These are phyloP conservation scores for Ascobolus immersus DNA, from an alignment of 495 filamentous ascomycete species.

Conservation along the genomic window DNA sequence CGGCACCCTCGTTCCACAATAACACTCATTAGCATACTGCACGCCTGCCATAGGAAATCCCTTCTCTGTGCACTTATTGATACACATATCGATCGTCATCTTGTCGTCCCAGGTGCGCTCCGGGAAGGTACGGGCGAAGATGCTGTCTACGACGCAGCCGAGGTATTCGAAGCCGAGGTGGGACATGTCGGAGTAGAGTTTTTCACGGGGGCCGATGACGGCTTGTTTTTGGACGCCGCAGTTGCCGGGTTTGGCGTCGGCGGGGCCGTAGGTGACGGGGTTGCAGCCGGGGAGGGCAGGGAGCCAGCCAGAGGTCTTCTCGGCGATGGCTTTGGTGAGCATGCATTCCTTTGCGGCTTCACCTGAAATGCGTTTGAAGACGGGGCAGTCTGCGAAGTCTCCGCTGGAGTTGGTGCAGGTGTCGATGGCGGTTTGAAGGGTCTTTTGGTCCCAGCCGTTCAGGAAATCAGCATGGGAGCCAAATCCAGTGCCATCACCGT, in stretches of 20 bases:
- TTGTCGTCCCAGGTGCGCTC: conserved; percentile 20
- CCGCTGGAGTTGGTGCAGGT: conserved; percentile 17
- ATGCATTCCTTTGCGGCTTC: conserved; percentile 8
- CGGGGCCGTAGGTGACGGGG: conserved; percentile 15
- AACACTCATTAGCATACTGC: conserved; percentile 43
- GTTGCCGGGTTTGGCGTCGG: conserved; percentile 4
- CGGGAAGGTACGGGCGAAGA: conserved; percentile 31
- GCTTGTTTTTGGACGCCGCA: conserved; percentile 6
- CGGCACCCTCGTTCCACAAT: too few relatives aligned
- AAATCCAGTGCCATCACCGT: conserved; percentile 56
- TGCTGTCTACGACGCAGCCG: conserved; percentile 27
- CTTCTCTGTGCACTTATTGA: too few relatives aligned
- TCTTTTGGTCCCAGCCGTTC: conserved; percentile 42
- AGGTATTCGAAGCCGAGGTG: conserved; percentile 37
- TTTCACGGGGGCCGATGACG: not conserved
- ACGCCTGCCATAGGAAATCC: conserved; percentile 33
- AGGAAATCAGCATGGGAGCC: conserved; percentile 79
- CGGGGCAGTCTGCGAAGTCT: conserved; percentile 8
- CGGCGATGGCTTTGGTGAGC: conserved; percentile 12
- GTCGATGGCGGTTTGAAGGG: conserved; percentile 33
- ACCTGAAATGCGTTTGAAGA: conserved; percentile 6
- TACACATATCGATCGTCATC: conserved; percentile 33
- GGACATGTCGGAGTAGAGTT: too few relatives aligned
- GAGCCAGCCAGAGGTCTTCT: conserved; percentile 20
- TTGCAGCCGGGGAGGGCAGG: conserved; percentile 23